phyloP scores from a whole-genome alignment of 345 rosid species.

The Salix exigua region DNA sequence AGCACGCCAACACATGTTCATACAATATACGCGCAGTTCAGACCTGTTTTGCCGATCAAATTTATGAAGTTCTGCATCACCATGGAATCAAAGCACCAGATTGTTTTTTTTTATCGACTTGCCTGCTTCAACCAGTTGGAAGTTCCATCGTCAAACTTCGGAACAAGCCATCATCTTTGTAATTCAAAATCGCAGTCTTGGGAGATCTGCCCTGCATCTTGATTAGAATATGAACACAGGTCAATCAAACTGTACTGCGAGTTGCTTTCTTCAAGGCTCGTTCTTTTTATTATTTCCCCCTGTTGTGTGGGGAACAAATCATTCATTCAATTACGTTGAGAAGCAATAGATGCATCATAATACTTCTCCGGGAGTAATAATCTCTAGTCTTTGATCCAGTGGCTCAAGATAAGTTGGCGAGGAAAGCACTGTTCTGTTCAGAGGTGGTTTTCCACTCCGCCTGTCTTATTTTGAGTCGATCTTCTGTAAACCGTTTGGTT shows the following conservation, averaged over 20 bases:
- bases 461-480: too few species aligned
- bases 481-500: too few species aligned
- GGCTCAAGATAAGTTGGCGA: neutral
- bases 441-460: too few species aligned
- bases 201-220: neutral
- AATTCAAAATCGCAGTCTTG: slow-evolving; percentile 5
- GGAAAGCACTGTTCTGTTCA: neutral
- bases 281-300: neutral
- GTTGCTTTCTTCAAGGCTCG: neutral
- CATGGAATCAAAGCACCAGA: neutral
- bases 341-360: neutral
- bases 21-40: neutral
- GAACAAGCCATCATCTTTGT: neutral
- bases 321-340: neutral
- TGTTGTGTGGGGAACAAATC: neutral
- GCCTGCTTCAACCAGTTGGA: slow-evolving; percentile 1
- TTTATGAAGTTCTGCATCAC: neutral
- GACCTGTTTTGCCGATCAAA: neutral
- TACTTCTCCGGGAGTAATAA: neutral
- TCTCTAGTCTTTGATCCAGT: neutral
- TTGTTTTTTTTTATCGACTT: neutral
- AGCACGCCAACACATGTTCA: neutral
- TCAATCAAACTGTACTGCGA: neutral
- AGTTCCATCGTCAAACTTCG: neutral
- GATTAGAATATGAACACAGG: neutral